These are phyloP conservation scores for Phytophthora citrophthora DNA, from an alignment of 352 stramenopile genomes.

Conservation along the genomic window DNA sequence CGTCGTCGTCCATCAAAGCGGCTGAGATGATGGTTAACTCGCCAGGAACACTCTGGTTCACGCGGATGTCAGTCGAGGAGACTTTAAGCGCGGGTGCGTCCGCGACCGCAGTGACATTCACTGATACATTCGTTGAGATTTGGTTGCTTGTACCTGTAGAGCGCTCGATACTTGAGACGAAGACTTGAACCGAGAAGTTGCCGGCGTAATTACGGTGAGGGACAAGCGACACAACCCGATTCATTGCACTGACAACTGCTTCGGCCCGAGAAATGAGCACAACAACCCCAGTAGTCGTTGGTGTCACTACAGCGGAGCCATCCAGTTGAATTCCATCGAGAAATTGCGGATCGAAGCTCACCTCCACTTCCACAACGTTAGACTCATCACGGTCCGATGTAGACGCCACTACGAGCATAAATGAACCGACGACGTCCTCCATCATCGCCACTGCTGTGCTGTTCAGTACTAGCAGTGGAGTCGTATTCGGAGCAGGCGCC, in stretches of 20 bases:
- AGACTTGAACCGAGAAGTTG: slow-evolving; percentile 36
- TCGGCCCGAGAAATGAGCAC: slow-evolving; percentile 28
- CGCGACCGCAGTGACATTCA: slow-evolving; percentile 40
- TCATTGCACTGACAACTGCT: slow-evolving; percentile 12
- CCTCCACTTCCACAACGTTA: slow-evolving; percentile 50
- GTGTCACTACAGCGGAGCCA: slow-evolving; percentile 18
- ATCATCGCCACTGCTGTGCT: slow-evolving; percentile 26
- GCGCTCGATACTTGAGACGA: slow-evolving; percentile 34
- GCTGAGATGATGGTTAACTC: slow-evolving; percentile 42
- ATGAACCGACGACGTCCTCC: slow-evolving; percentile 41
- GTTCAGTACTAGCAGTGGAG: slow-evolving; percentile 39
- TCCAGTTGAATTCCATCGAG: slow-evolving; percentile 42
- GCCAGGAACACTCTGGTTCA: slow-evolving; percentile 43
- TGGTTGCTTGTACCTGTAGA: slow-evolving; percentile 29
- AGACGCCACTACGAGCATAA: slow-evolving; percentile 43
- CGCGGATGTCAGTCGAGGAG: slow-evolving; percentile 16
- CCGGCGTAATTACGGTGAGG: slow-evolving; percentile 48
- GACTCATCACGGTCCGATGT: slow-evolving; percentile 58
- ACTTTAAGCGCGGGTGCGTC: slow-evolving; percentile 42
- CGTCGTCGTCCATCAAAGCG: slow-evolving; percentile 43
- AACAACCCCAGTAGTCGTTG: slow-evolving; percentile 13
- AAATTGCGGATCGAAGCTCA: slow-evolving; percentile 39
- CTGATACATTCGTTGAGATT: slow-evolving; percentile 24
- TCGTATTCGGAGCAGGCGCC: slow-evolving; percentile 40
- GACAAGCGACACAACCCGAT: slow-evolving; percentile 35